Base-by-base conservation (phyloP, 805 yeast genomes). In the Starmerella lactis-condensi region DNA sequence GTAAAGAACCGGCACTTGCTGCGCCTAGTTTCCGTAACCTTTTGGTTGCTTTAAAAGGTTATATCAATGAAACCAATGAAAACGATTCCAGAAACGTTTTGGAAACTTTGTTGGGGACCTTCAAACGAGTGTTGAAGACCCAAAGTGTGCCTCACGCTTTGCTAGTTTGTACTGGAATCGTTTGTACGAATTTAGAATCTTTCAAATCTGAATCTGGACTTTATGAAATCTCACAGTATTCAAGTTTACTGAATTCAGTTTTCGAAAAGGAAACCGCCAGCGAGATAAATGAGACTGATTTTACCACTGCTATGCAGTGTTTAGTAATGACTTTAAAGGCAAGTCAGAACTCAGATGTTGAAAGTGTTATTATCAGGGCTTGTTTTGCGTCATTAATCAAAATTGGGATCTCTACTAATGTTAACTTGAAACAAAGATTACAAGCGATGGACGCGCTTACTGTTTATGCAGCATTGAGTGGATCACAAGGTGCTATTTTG, bases 221-320 rank as follows among this genome's bases (percentile, higher is more conserved):
- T 9, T 20, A 12, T 1, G 28, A 30, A 12, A 29, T 38, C 12
- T 9, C 6, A 12, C 6, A 12, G 18, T 26, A 26, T 21, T 19
- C 14, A 19, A 9, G 12, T 8, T n/a, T n/a, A 6, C 21, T 26
- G 8, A n/a, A n/a, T n/a, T n/a, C n/a, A n/a, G n/a, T n/a, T n/a
- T n/a, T n/a, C n/a, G n/a, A n/a, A n/a, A n/a, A n/a, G n/a, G n/a
- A n/a, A n/a, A n/a, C n/a, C n/a, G 21, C 29, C 6, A n/a, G 6
- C 9, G 29, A n/a, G 6, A 26, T 26, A 6, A 12, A 6, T 6
- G 19, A 31, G 11, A 26, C 25, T 5, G 34, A 60, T 6, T 57
- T 75, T 30, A 72, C 64, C 42, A 59, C 72, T 0, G 53, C 78
- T 26, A n/a, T n/a, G n/a, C n/a, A n/a, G n/a, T n/a, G n/a, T n/a